Percentiles rank a stretch among this genome's conserved stretches.
phyloP scores from a whole-genome alignment of 2,329 filamentous ascomycete species.

The Malbranchea zuffiana region DNA sequence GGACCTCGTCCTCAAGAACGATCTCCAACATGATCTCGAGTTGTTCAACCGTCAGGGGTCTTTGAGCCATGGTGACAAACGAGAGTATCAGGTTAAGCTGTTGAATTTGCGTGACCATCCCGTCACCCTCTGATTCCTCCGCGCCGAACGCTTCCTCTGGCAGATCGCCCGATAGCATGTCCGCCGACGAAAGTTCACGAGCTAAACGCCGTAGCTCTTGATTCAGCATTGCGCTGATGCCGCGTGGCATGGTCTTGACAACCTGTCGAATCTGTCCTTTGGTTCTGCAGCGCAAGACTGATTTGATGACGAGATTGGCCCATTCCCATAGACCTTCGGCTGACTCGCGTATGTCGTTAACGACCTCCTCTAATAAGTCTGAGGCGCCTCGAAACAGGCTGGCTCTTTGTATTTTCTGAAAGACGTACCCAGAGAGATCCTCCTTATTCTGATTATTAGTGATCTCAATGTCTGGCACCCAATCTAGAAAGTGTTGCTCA shows the following conservation, averaged over 20 bases:
- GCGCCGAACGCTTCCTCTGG: too few relatives aligned
- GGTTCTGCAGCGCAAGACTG: conserved; percentile 12
- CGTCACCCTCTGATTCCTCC: neutral
- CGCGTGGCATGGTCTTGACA: conserved; percentile 11
- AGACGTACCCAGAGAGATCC: conserved; percentile 12
- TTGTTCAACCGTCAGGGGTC: neutral
- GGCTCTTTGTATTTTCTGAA: conserved; percentile 12
- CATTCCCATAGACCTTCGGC: conserved; percentile 2
- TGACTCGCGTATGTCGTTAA: neutral
- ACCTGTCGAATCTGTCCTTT: conserved; percentile 14
- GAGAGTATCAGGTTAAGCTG: conserved; percentile 3
- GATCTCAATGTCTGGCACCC: conserved; percentile 13
- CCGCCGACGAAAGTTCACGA: conserved; percentile 5
- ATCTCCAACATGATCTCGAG: conserved; percentile 4
- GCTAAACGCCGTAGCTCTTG: conserved; percentile 12
- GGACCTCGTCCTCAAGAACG: conserved; percentile 2
- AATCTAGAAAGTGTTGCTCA: neutral
- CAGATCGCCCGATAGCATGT: too few relatives aligned
- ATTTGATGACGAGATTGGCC: conserved; percentile 5
- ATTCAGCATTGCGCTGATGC: conserved; percentile 13
- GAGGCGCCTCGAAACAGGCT: conserved; percentile 10
- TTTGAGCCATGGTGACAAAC: conserved; percentile 2
- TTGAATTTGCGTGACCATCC: conserved; percentile 2
- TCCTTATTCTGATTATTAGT: conserved; percentile 13
- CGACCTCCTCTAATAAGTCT: conserved; percentile 9